phyloP scores from a whole-genome alignment of 2,329 filamentous ascomycete genomes.

The Cladosporium austrohemisphaericum region DNA sequence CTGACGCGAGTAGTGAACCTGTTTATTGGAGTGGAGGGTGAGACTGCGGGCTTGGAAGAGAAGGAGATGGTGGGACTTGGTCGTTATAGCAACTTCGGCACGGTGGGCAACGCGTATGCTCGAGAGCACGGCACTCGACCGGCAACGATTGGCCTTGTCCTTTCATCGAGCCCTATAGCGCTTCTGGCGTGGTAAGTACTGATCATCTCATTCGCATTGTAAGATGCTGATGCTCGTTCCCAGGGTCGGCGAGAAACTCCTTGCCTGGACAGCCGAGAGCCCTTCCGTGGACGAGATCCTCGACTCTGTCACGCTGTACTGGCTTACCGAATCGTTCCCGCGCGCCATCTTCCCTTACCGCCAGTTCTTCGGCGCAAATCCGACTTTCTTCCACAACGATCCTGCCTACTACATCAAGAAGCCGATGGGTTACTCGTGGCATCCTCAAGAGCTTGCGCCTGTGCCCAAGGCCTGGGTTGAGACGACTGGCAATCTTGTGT shows the following conservation, averaged over 20 bases:
- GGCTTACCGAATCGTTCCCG: slow-evolving; percentile 46
- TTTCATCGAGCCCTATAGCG: slow-evolving; percentile 53
- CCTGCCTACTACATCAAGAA: slow-evolving; percentile 32
- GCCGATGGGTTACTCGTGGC: slow-evolving; percentile 44
- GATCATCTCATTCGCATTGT: too few relatives aligned
- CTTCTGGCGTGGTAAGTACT: slow-evolving; percentile 49
- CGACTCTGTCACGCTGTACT: slow-evolving; percentile 51
- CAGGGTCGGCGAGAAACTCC: slow-evolving; percentile 55
- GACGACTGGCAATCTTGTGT: slow-evolving; percentile 39
- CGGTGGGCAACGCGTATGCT: slow-evolving; percentile 49
- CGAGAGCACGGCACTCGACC: slow-evolving; percentile 53
- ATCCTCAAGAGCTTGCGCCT: slow-evolving; percentile 41
- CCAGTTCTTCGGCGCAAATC: slow-evolving; percentile 26
- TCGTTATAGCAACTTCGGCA: slow-evolving; percentile 22
- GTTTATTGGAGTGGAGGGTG: slow-evolving; percentile 19
- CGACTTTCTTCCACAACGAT: slow-evolving; percentile 27
- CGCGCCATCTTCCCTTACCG: slow-evolving; percentile 50
- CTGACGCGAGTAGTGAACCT: slow-evolving; percentile 14
- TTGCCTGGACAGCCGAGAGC: slow-evolving; percentile 50
- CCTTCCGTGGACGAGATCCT: slow-evolving; percentile 44
- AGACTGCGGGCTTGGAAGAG: slow-evolving; percentile 17
- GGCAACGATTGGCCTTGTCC: slow-evolving; percentile 53
- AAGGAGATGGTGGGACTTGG: slow-evolving; percentile 24
- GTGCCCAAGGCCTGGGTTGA: slow-evolving; percentile 38
- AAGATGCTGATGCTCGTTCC: background rate